Evolutionary conservation across 306 rosid species (phyloP).

Genomic region (Vicia faba): DNA sequence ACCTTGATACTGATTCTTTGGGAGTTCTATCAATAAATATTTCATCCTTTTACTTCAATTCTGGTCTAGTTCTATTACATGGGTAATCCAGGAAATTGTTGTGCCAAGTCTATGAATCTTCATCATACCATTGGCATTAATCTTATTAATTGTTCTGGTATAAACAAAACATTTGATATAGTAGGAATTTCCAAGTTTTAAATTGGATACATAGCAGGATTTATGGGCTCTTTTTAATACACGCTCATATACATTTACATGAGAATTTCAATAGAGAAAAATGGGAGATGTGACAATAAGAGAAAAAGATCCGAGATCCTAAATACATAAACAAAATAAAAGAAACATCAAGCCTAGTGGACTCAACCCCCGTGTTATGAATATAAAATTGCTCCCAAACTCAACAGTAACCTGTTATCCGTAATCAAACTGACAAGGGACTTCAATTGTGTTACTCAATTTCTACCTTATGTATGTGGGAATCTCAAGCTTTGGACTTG

Average conservation of each 20-base stretch:
- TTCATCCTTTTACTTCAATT: slow-evolving; percentile 1
- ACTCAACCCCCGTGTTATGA: background rate
- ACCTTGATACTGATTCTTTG: background rate
- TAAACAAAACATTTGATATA: background rate
- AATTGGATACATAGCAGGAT: background rate
- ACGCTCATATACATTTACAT: background rate
- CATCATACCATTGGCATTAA: background rate
- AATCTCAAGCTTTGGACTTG: background rate
- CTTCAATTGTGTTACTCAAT: slow-evolving; percentile 10
- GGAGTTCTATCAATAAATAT: background rate
- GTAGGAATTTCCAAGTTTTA: background rate
- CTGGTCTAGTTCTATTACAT: slow-evolving; percentile 9
- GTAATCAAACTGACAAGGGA: slow-evolving; percentile 1
- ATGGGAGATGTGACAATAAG: background rate
- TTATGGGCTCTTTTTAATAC: slow-evolving; percentile 12
- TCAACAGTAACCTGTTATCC: slow-evolving; percentile 15
- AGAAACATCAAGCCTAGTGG: background rate
- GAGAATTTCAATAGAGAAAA: slow-evolving; percentile 13
- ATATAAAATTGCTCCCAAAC: background rate
- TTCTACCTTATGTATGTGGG: slow-evolving; percentile 12
- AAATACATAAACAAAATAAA: background rate
- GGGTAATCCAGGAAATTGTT: background rate
- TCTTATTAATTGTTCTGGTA: background rate
- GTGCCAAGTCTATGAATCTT: slow-evolving; percentile 1
- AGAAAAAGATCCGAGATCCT: slow-evolving; percentile 9